Conservation (phyloP, 2,329 filamentous ascomycete species). For the Pseudopyricularia javanii region DNA sequence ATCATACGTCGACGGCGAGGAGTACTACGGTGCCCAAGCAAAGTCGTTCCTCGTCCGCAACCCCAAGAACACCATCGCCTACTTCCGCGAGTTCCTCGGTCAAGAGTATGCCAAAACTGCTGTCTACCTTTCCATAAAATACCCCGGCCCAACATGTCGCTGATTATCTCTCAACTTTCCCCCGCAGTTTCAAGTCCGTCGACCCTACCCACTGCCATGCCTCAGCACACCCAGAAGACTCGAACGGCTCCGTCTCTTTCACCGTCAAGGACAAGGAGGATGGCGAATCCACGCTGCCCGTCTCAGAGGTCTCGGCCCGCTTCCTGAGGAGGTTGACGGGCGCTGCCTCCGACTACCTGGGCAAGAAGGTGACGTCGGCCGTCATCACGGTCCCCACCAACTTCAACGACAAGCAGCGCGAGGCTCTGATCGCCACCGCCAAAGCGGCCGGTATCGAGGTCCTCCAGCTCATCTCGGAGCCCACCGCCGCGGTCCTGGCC, state of each 20-base stretch:
- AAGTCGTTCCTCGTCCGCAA: conserved; percentile 91
- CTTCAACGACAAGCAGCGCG: conserved; percentile 78
- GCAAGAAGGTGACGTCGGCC: conserved; percentile 86
- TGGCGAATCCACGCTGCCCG: conserved; percentile 49
- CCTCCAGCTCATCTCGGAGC: conserved; percentile 86
- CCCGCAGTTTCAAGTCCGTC: conserved; percentile 72
- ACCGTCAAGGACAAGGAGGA: conserved; percentile 64
- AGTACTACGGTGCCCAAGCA: conserved; percentile 92
- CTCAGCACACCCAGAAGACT: conserved; percentile 76
- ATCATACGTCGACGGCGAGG: conserved; percentile 90
- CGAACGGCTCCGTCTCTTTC: conserved; percentile 64
- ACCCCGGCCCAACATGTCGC: too few species aligned
- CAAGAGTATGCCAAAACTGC: conserved; percentile 57
- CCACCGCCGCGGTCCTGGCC: conserved; percentile 75
- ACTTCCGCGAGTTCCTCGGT: conserved; percentile 91
- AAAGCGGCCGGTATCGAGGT: conserved; percentile 75
- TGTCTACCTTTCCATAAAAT: too few species aligned
- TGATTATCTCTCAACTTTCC: neutral
- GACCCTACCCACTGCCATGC: conserved; percentile 91
- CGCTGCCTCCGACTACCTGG: conserved; percentile 83
- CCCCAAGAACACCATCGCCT: conserved; percentile 82
- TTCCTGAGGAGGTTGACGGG: conserved; percentile 71
- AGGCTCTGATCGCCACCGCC: conserved; percentile 65
- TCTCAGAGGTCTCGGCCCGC: conserved; percentile 73
- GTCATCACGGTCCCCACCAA: conserved; percentile 92